These are phyloP conservation scores for Hemileccinum impolitum DNA, from an alignment of 768 basidiomycete species.

Conservation along the genomic window DNA sequence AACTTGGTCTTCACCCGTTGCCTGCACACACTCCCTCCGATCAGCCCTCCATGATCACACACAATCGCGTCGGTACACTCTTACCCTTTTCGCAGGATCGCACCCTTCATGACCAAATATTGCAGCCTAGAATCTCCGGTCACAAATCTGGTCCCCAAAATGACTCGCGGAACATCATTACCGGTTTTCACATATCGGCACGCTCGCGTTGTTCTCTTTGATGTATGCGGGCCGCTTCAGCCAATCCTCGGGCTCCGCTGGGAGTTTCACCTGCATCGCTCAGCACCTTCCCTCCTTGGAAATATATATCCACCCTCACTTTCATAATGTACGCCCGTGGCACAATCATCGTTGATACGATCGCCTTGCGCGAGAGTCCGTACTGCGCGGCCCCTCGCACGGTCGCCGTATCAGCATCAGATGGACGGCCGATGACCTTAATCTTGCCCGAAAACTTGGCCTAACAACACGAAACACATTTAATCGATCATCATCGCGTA, in stretches of 20 bases:
- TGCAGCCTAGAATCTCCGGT: conserved; percentile 55
- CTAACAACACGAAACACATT: conserved; percentile 33
- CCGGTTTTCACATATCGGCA: conserved; percentile 84
- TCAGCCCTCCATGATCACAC: conserved; percentile 18
- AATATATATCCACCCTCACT: conserved; percentile 37
- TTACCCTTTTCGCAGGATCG: conserved; percentile 82
- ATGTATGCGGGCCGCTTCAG: conserved; percentile 85
- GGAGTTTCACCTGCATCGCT: conserved; percentile 68
- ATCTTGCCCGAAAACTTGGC: conserved; percentile 65
- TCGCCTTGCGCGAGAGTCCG: conserved; percentile 68
- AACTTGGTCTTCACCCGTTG: conserved; percentile 81
- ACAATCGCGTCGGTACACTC: conserved; percentile 19
- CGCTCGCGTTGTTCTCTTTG: conserved; percentile 68
- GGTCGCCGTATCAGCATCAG: conserved; percentile 87
- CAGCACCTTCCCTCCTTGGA: background rate
- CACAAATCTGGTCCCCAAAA: conserved; percentile 10
- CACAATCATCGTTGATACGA: conserved; percentile 80
- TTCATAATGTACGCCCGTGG: conserved; percentile 88
- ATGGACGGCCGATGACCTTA: conserved; percentile 74
- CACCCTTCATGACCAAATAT: conserved; percentile 84
- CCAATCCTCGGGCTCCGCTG: conserved; percentile 83
- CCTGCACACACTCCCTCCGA: conserved; percentile 35
- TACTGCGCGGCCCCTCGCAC: conserved; percentile 86
- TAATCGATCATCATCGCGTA: background rate
- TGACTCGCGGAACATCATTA: conserved; percentile 24